Percentiles rank a stretch among this genome's conserved stretches.
Evolutionary conservation across 2,329 filamentous ascomycete genomes (phyloP).

Genomic region (Colletotrichum caudatum): DNA sequence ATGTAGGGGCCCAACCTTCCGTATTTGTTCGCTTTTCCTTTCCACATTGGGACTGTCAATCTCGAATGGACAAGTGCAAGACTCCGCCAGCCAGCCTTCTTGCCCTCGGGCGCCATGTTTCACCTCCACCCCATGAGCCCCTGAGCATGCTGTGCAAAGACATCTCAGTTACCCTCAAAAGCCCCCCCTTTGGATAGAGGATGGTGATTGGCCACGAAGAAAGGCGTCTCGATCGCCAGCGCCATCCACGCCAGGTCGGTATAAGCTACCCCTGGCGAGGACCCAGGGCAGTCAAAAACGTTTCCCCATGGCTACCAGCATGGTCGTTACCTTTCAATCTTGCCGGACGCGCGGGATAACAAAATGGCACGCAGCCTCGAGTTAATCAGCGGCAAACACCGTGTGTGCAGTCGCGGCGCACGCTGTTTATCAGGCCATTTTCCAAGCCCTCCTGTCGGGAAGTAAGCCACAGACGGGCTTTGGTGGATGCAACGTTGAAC

Average conservation of each 20-base stretch:
- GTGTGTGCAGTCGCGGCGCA: slow-evolving; percentile 37
- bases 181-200: neutral
- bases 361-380: neutral
- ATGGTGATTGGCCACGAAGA: slow-evolving; percentile 13
- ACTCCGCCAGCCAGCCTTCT: slow-evolving; percentile 10
- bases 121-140: slow-evolving; percentile 21
- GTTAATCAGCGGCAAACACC: slow-evolving; percentile 34
- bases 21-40: slow-evolving; percentile 57
- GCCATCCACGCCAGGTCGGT: slow-evolving; percentile 14
- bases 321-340: neutral
- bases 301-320: slow-evolving; percentile 23
- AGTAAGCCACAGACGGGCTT: slow-evolving; percentile 28
- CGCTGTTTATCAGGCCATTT: slow-evolving; percentile 38
- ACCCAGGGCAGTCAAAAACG: slow-evolving; percentile 12
- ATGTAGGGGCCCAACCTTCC: slow-evolving; percentile 45
- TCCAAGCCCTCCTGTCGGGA: slow-evolving; percentile 37
- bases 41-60: slow-evolving; percentile 49
- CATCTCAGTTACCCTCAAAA: neutral
- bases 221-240: slow-evolving; percentile 17
- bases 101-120: slow-evolving; percentile 32
- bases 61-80: slow-evolving; percentile 27
- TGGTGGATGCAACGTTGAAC: slow-evolving; percentile 43
- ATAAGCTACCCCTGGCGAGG: slow-evolving; percentile 6
- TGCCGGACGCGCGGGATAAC: neutral
- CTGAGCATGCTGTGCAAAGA: slow-evolving; percentile 36